Base-by-base conservation (phyloP, 2,329 filamentous ascomycete species). In the Rutstroemia sp. region DNA sequence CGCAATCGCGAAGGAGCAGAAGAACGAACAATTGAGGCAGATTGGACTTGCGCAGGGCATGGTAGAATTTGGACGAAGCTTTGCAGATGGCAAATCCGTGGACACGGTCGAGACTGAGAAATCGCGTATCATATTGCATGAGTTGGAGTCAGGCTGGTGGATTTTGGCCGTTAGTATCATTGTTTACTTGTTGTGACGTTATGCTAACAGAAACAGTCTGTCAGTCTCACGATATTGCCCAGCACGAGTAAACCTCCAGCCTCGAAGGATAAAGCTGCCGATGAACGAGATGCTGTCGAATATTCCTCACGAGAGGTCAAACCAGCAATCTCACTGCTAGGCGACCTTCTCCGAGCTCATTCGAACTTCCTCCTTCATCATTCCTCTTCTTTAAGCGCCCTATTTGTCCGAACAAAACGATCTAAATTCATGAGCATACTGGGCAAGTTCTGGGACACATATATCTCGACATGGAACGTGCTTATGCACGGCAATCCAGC, bases 1-100 rank as follows among this genome's bases (percentile, higher is more conserved):
- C 65, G 41, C 61, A 42, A 65, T 71, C 27, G 64, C 66, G 9
- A 75, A 80, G 49, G 83, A 89, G 62, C 84, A 91, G 67, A 83
- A 84, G 68, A 94, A 97, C 72, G 88, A 95, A 74, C 87, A 86
- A 65, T 76, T 97, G 66, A 83, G 94, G 62, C 92, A 96, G 76
- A 91, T 99, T 69, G 94, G 94, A 39, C 82, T 99, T 61, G 94
- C 94, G 42, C 94, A 99, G 75, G 94, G 92, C 69, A 96, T 97
- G 87, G 87, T 95, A 58, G 88, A 86, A 69, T 99, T 99, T 74
- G 88, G 89, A 66, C 87, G 85, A 68, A 92, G 85, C 65, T 99
- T 99, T 72, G 88, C 92, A 2, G 80, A 83, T 59, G 89, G 86
- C 58, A 78, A 85, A 63, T 71, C 88, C 2, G 82, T 96, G 41